These are phyloP conservation scores for Sporothrix dimorphospora DNA, from an alignment of 2,329 filamentous ascomycete species.

Conservation along the genomic window DNA sequence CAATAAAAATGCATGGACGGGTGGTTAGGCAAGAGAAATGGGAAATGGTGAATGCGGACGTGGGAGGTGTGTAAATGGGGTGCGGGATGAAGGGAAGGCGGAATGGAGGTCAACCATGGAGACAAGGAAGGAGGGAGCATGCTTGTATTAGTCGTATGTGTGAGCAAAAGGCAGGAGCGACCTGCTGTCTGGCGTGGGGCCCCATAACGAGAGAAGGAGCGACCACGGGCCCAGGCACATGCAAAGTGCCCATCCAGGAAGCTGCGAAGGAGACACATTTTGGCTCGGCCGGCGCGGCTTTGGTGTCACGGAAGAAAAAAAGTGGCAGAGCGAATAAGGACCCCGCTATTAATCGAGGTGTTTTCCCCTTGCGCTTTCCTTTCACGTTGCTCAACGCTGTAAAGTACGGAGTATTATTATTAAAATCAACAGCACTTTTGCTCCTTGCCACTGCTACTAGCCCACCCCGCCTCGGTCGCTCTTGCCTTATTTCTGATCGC, in stretches of 20 bases:
- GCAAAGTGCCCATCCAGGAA: slow-evolving; percentile 2
- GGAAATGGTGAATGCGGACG: neutral
- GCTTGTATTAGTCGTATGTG: neutral
- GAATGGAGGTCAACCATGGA: slow-evolving; percentile 17
- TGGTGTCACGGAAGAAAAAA: slow-evolving; percentile 15
- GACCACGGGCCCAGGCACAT: slow-evolving; percentile 17
- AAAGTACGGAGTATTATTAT: slow-evolving; percentile 9
- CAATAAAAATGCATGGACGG: neutral
- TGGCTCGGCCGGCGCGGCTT: slow-evolving; percentile 13
- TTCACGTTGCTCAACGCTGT: slow-evolving; percentile 13
- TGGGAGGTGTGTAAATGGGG: slow-evolving; percentile 2
- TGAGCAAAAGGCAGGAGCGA: neutral
- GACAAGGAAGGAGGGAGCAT: slow-evolving; percentile 20
- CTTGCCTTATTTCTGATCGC: slow-evolving; percentile 12
- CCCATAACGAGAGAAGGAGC: neutral
- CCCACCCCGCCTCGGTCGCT: slow-evolving; percentile 19
- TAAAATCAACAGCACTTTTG: slow-evolving; percentile 8
- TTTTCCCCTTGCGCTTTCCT: slow-evolving; percentile 16
- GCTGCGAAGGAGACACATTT: neutral
- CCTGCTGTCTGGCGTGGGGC: neutral
- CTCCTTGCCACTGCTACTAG: neutral
- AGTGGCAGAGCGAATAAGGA: slow-evolving; percentile 18
- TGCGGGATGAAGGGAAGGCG: slow-evolving; percentile 21
- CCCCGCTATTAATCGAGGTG: slow-evolving; percentile 28
- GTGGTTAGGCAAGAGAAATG: slow-evolving; percentile 1